Percentiles rank a stretch among this genome's conserved stretches.
Conservation (phyloP, 495 filamentous ascomycete species). For the Tuber magnatum region DNA sequence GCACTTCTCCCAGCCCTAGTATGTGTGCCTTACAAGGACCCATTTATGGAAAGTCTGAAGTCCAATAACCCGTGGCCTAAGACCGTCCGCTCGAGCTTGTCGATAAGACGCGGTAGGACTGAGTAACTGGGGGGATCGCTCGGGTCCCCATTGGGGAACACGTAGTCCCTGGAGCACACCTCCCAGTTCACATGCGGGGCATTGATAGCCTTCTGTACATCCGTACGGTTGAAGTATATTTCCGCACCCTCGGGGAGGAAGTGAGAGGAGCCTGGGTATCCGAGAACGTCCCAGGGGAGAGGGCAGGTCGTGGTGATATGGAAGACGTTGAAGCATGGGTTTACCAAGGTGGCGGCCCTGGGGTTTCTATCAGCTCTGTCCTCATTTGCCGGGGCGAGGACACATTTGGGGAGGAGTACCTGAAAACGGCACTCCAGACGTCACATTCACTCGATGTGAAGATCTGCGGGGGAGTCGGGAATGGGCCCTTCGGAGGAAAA, state of each 20-base stretch:
- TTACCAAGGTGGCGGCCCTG: conserved; percentile 52
- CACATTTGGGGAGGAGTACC: conserved; percentile 9
- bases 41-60: conserved; percentile 56
- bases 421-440: conserved; percentile 24
- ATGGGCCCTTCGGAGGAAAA: conserved; percentile 58
- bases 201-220: conserved; percentile 69
- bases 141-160: conserved; percentile 52
- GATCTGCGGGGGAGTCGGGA: conserved; percentile 44
- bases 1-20: background rate
- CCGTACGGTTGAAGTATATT: conserved; percentile 70
- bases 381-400: background rate
- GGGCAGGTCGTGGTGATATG: conserved; percentile 69
- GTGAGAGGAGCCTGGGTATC: conserved; percentile 55
- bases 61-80: conserved; percentile 59
- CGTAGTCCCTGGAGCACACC: conserved; percentile 49
- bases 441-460: conserved; percentile 12
- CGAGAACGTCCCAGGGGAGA: conserved; percentile 63
- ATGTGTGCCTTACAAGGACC: conserved; percentile 47
- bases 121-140: conserved; percentile 48
- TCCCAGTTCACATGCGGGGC: conserved; percentile 57
- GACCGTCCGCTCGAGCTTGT: conserved; percentile 60
- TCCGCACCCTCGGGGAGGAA: conserved; percentile 51
- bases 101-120: conserved; percentile 64
- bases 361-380: conserved; percentile 4
- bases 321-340: conserved; percentile 78